Evolutionary conservation across 2,329 filamentous ascomycete species (phyloP).

Genomic region (Aspergillus ochraceoroseus): DNA sequence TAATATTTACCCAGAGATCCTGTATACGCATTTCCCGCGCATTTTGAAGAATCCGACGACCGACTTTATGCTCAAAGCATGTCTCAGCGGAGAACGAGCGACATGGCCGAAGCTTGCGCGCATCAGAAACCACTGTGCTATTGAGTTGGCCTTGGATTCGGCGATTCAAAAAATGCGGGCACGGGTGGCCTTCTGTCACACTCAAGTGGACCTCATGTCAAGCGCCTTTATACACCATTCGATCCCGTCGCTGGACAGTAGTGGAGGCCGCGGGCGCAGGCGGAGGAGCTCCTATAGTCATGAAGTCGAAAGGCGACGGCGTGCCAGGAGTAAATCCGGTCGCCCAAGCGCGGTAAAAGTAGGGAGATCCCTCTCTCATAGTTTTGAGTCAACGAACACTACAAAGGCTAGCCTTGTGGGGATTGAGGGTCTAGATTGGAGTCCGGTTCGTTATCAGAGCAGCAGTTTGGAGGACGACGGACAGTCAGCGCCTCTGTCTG

Average conservation of each 20-base stretch:
- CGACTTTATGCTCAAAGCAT: conserved; percentile 79
- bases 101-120: conserved; percentile 88
- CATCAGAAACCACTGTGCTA: conserved; percentile 79
- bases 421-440: conserved; percentile 7
- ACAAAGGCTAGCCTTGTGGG: conserved; percentile 1
- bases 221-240: conserved; percentile 18
- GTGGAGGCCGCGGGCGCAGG: conserved; percentile 20
- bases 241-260: conserved; percentile 24
- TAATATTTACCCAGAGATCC: conserved; percentile 80
- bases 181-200: conserved; percentile 34
- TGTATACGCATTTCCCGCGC: conserved; percentile 65
- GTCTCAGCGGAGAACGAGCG: conserved; percentile 72
- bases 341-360: conserved; percentile 13
- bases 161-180: conserved; percentile 41
- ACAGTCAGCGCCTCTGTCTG: conserved; percentile 8
- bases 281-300: conserved; percentile 33
- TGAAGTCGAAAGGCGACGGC: conserved; percentile 25
- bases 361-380: conserved; percentile 18
- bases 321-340: conserved; percentile 4
- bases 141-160: conserved; percentile 68
- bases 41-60: conserved; percentile 78
- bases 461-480: conserved; percentile 6
- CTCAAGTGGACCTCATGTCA: conserved; percentile 22
- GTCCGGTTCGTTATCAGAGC: background rate
- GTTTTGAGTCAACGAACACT: conserved; percentile 6